Base-by-base conservation (phyloP, 257 asterid genomes). In the Sherardia arvensis region DNA sequence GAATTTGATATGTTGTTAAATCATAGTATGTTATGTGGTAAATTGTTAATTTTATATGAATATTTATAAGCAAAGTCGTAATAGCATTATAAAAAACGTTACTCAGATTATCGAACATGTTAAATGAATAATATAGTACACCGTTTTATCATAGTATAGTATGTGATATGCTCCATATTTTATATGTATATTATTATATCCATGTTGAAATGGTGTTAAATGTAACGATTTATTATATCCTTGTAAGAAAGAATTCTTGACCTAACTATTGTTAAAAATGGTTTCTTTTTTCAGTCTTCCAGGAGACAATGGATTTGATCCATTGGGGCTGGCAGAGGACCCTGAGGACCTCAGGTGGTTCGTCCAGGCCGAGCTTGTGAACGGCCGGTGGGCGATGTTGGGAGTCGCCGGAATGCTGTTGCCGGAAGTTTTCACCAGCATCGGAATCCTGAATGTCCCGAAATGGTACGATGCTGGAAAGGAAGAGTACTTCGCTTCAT, bases 381-480 rank as follows among this genome's bases (percentile, higher is more conserved):
- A 92, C 63, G 77, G 99, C 30, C 62, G 96, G 58, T 92, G 99
- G 99, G 99, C 99, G 4, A 92, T 90, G 99, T 66, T 92, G 68
- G 99, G 96, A 0, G 97, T 92, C 20, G 90, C 94, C 1, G 96
- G 97, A 23, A 92, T 92, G 95, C 61, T 92, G 28, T 38, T 92
- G 71, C 97, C 97, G 7, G 97, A 92, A 57, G 94, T 87, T 14
- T 66, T 89, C 28, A 83, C 97, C 1, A 82, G 78, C 3, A 53
- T 66, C 33, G 99, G 97, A 9, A 28, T 92, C 70, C 64, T 92
- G 48, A 85, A 87, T 40, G 96, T 73, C 47, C 99, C 97, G 0
- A 78, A 92, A 62, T 92, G 99, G 97, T 92, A 79, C 71, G 95
- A 92, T 23, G 97, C 97, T 0, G 97, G 99, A 11, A 92, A 89